Base-by-base conservation (phyloP, 1,284 basidiomycete species). In the Singerocomus rubriflavus region DNA sequence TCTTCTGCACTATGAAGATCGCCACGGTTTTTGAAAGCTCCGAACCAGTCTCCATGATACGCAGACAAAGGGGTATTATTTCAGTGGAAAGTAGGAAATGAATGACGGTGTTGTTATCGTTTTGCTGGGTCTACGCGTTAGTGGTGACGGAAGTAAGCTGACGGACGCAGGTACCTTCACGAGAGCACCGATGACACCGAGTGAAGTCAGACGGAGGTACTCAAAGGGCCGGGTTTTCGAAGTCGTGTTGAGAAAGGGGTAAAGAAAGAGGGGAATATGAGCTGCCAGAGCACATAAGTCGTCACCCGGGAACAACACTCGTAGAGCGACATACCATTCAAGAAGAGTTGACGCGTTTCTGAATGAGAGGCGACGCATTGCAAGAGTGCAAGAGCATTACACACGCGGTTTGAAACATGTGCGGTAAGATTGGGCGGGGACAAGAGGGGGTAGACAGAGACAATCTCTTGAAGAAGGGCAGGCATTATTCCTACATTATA, bases 1-100 rank as follows among this genome's bases (percentile, higher is more conserved):
- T 99, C 77, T 99, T 99, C 71, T 99, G 97, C 3, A 99, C 97
- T 65, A 99, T 99, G 72, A 99, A 99, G 66, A 99, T 99, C 42
- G 97, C 97, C 40, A 99, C 97, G 0, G 97, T 99, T 74, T 99
- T 99, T 57, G 89, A 93, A n/a, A 99, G 82, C 64, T 99, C 97
- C 6, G 94, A 97, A 41, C 97, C 97, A 1, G 97, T 99, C 73
- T 99, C 97, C 97, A 99, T 99, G 72, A 99, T 99, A 46, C 97
- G 88, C 45, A 99, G 82, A 68, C 97, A 99, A 52, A 99, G 87
- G 25, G 97, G 97, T 66, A 99, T 99, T 70, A 99, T 99, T 76
- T 99, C 97, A 46, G 97, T 99, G 10, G 96, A 98, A 35, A 99
- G 82, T 43, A 99, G 80, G 76, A 99, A 99, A 72, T 98, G 97